Evolutionary conservation across 257 asterid species (phyloP), one percentile per base, ranked within the genome.

Genomic region (Eustoma russellianum): DNA sequence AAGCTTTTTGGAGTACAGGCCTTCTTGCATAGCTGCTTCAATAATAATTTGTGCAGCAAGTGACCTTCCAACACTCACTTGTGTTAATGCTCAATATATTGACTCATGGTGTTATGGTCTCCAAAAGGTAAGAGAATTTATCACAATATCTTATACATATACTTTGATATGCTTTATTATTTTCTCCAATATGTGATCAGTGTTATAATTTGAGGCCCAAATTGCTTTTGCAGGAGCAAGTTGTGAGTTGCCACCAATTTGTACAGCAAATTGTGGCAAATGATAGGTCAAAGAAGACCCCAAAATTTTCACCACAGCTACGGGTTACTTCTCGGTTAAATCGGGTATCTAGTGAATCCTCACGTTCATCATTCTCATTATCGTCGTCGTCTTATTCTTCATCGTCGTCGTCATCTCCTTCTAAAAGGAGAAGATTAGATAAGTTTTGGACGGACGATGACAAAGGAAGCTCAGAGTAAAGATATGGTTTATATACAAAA

Each of bases 1-100:
- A 28, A 78, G 85, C 66, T 78, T 90, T 66, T 75, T 79, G 17
- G 91, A 79, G 74, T 86, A 79, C 55, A 60, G 81, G 78, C 96
- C 97, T 69, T 90, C 97, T 55, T 90, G 96, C 82, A 75, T 82
- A 64, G 97, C 93, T 60, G 94, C 93, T 9, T 86, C 94, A 17
- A 53, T 95, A 68, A 73, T 81, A 33, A 80, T 86, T 16, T 61
- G 79, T 61, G 94, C 94, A 65, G 93, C 94, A 58, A 82, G 82
- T 61, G 93, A 86, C 49, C 68, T 86, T 40, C 96, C 96, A 0
- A 72, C 72, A 33, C 82, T 86, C 80, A 77, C 88, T 64, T 64
- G 72, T 60, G 74, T 86, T 15, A 83, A 78, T 50, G 81, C 83
- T 61, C 85, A 86, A 59, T 86, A 83, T 52, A 97, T 94, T 52